These are phyloP conservation scores for Penicillium sp. DNA, from an alignment of 2,329 filamentous ascomycete genomes.

Conservation along the genomic window DNA sequence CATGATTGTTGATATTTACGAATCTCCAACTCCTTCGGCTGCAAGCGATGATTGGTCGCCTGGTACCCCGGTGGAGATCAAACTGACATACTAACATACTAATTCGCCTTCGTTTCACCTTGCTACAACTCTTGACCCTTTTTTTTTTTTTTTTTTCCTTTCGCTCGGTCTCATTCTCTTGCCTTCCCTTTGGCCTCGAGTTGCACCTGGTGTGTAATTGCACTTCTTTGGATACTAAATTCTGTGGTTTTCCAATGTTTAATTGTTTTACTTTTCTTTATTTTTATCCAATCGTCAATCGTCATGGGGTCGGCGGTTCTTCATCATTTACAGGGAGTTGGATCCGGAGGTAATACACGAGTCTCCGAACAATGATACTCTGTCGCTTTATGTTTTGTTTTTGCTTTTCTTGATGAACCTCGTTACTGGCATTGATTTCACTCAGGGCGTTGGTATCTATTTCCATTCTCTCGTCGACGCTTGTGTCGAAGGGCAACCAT, in stretches of 20 bases:
- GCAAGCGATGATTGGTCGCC: slow-evolving; percentile 13
- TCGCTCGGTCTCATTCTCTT: neutral
- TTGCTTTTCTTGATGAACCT: slow-evolving; percentile 16
- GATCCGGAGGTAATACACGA: slow-evolving; percentile 47
- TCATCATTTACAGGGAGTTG: slow-evolving; percentile 37
- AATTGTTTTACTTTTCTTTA: slow-evolving; percentile 10
- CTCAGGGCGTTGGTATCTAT: slow-evolving; percentile 29
- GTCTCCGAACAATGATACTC: slow-evolving; percentile 48
- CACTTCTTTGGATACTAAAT: slow-evolving; percentile 11
- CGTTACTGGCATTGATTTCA: slow-evolving; percentile 12
- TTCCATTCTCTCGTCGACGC: slow-evolving; percentile 21
- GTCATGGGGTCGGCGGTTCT: slow-evolving; percentile 25
- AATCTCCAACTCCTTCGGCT: slow-evolving; percentile 43
- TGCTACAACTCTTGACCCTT: neutral
- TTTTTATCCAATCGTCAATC: slow-evolving; percentile 12
- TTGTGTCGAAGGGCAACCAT: slow-evolving; percentile 28
- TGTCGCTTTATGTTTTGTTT: slow-evolving; percentile 34
- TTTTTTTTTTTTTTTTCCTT: neutral
- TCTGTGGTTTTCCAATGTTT: slow-evolving; percentile 1
- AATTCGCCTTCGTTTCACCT: slow-evolving; percentile 28
- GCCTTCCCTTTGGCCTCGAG: neutral
- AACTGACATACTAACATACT: slow-evolving; percentile 55
- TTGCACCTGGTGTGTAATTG: slow-evolving; percentile 16
- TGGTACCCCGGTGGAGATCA: slow-evolving; percentile 49
- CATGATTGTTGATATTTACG: slow-evolving; percentile 73